Evolutionary conservation across 1,139 yeast genomes (phyloP).

Genomic region (Nakaseomyces kungkrabaensis): DNA sequence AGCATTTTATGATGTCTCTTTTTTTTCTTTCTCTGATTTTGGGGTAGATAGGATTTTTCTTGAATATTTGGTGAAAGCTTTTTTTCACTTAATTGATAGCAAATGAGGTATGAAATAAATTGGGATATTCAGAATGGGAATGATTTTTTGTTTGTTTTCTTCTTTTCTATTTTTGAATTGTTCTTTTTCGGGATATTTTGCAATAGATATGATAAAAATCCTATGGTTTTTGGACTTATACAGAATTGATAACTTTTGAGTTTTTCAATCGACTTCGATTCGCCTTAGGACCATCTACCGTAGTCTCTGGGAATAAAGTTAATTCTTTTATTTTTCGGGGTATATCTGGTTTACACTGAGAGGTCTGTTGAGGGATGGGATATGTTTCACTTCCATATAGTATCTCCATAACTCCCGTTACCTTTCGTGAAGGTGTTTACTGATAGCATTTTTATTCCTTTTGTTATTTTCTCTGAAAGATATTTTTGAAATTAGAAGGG

Average conservation of each 20-base stretch:
- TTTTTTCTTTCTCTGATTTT: not conserved
- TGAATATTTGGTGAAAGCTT: not conserved
- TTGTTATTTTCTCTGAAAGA: not conserved
- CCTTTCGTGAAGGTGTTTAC: not conserved
- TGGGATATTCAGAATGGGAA: not conserved
- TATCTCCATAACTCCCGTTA: conserved; percentile 3
- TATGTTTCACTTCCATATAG: conserved; percentile 25
- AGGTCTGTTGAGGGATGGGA: conserved; percentile 9
- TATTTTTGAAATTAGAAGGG: not conserved
- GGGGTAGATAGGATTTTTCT: not conserved
- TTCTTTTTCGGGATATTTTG: not conserved
- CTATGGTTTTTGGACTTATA: conserved; percentile 1
- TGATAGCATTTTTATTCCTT: not conserved
- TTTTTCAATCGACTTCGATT: conserved; percentile 2
- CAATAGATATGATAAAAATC: not conserved
- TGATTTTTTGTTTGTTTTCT: not conserved
- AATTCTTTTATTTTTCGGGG: not conserved
- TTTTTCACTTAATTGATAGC: not conserved
- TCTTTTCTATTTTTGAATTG: not conserved
- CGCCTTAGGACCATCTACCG: not conserved
- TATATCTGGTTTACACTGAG: conserved; percentile 1
- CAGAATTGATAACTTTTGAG: conserved; percentile 3
- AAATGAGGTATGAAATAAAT: not conserved
- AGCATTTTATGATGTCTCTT: not conserved
- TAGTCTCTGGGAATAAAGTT: not conserved